Evolutionary conservation across 2,329 filamentous ascomycete species (phyloP).

Genomic region (Fusarium sp.): DNA sequence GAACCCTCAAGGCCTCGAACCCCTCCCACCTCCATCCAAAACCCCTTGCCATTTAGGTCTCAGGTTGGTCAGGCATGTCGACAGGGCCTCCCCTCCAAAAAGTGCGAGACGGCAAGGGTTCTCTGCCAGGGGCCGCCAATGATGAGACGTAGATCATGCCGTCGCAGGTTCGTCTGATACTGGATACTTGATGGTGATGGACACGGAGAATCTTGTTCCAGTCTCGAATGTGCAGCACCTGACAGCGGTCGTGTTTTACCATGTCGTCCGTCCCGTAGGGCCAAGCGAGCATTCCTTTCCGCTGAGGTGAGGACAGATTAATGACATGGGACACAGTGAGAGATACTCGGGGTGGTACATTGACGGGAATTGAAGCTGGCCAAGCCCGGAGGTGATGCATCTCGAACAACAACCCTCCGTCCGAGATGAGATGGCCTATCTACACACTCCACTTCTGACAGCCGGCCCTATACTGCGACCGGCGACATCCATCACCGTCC

Average conservation of each 20-base stretch:
- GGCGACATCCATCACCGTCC: constrained; percentile 9
- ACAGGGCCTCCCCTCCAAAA: constrained; percentile 20
- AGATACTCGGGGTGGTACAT: constrained; percentile 16
- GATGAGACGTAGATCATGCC: constrained; percentile 33
- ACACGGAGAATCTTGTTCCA: constrained; percentile 40
- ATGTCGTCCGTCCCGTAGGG: constrained; percentile 28
- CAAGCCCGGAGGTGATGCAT: constrained; percentile 29
- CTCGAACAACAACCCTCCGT: constrained; percentile 25
- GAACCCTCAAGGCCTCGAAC: constrained; percentile 10
- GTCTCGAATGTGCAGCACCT: constrained; percentile 33
- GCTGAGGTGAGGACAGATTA: constrained; percentile 25
- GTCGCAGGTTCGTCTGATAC: constrained; percentile 42
- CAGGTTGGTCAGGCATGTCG: constrained; percentile 36
- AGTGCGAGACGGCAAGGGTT: constrained; percentile 11
- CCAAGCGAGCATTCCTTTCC: neutral
- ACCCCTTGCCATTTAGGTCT: constrained; percentile 36
- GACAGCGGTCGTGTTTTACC: constrained; percentile 14
- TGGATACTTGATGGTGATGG: constrained; percentile 26
- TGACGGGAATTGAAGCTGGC: constrained; percentile 25
- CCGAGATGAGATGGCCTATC: constrained; percentile 29
- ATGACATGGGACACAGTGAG: neutral
- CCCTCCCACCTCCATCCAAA: constrained; percentile 23
- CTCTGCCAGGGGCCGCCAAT: constrained; percentile 11
- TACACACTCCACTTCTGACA: constrained; percentile 25
- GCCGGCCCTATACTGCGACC: neutral